Percentiles rank a stretch among this genome's conserved stretches.
These are phyloP conservation scores for Pluteus cervinus DNA, from an alignment of 768 basidiomycete species.

Conservation along the genomic window DNA sequence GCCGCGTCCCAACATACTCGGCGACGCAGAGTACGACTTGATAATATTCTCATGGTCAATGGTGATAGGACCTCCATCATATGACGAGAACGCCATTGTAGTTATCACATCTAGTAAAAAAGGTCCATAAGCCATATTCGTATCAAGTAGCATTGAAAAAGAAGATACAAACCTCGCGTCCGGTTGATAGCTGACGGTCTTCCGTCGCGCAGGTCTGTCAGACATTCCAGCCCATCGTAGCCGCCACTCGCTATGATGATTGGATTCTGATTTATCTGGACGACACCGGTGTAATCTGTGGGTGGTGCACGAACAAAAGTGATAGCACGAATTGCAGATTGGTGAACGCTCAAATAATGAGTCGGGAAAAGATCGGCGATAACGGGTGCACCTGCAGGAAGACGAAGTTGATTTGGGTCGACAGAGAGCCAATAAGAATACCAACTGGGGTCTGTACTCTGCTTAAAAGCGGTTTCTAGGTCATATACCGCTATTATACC, in stretches of 20 bases:
- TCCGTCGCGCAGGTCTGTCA: conserved; percentile 74
- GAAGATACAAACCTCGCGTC: conserved; percentile 52
- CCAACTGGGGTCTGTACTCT: conserved; percentile 25
- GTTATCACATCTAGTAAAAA: conserved; percentile 60
- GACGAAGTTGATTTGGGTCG: not conserved
- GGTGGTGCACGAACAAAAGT: conserved; percentile 71
- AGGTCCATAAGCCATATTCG: not conserved
- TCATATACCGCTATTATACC: conserved; percentile 56
- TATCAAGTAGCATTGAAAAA: conserved; percentile 2
- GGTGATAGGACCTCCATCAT: conserved; percentile 64
- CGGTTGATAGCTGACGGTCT: conserved; percentile 66
- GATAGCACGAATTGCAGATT: conserved; percentile 72
- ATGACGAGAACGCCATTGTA: conserved; percentile 59
- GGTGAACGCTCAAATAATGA: conserved; percentile 69
- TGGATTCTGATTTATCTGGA: conserved; percentile 50
- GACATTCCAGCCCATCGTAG: conserved; percentile 71
- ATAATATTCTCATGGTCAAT: conserved; percentile 80
- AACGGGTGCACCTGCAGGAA: conserved; percentile 16
- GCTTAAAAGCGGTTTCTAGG: conserved; percentile 36
- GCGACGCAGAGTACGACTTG: conserved; percentile 68
- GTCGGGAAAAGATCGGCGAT: conserved; percentile 52
- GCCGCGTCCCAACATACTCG: conserved; percentile 68
- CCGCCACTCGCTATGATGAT: conserved; percentile 72
- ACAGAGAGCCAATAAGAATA: not conserved
- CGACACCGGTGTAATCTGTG: conserved; percentile 36